Evolutionary conservation across 768 basidiomycete genomes (phyloP), one percentile per base, ranked within the genome.

Genomic region (Zangia roseola): DNA sequence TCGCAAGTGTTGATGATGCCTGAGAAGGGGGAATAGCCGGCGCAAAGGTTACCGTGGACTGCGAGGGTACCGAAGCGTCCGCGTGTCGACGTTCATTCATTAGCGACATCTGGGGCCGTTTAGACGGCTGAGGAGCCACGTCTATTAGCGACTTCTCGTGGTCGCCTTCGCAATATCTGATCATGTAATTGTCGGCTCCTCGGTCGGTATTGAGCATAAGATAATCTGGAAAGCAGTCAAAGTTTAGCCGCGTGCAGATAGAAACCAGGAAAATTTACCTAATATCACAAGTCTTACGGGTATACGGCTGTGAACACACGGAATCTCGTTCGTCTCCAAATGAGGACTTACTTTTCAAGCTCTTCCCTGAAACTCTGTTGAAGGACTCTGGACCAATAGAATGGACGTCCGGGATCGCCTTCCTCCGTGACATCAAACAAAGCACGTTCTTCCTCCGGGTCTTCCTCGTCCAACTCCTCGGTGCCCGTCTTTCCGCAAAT

Each of bases 161-260:
- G 34, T 81, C 83, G 37, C 79, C 85, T 69, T 89, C 87, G 63
- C 91, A 92, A 62, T 85, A 90, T 65, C 90, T 92, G 69, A 93
- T 87, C 91, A 93, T 93, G 68, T 88, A 93, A 65, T 92, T 91
- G 71, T 92, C 91, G 1, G 89, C 85, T 16, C 82, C 67, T 43
- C 91, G 82, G 63, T 93, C 92, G 17, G 93, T 94, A 65, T 94
- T 94, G 44, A 91, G 81, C 86, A 94, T 94, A 37, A 95, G 75
- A 69, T 88, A 92, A 68, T 94, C 91, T 88, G 53, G 20, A 48
- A 1, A 19, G 9, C 10, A 16, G 35, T 49, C 55, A 49, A 54
- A 51, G n/a, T n/a, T n/a, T n/a, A 5, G 17, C 17, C 34, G 33
- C 14, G 17, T 25, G 50, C 24, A 43, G 25, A 20, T 17, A 25